Conservation (phyloP, 176 grass and related monocot genomes). For the Bonia amplexicaulis region DNA sequence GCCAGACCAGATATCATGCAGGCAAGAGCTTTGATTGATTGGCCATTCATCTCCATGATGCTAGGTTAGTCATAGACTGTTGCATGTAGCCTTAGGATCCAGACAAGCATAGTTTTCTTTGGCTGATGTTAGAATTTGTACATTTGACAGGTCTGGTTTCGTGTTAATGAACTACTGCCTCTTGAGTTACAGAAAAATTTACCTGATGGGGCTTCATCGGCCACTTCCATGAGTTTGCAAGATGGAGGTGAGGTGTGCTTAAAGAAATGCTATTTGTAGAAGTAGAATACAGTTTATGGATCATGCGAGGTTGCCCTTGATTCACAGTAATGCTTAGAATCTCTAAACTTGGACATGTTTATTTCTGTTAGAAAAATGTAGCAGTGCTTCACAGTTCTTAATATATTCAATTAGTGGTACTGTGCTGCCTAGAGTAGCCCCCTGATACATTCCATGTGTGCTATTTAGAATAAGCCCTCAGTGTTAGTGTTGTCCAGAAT, state of each 20-base stretch:
- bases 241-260: constrained; percentile 38
- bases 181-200: constrained; percentile 65
- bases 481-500: not conserved
- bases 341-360: not conserved
- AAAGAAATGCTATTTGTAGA: constrained; percentile 19
- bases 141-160: constrained; percentile 65
- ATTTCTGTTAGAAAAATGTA: constrained; percentile 2
- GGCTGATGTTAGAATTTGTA: constrained; percentile 26
- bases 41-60: constrained; percentile 52
- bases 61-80: constrained; percentile 62
- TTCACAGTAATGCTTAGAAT: not conserved
- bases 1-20: constrained; percentile 76
- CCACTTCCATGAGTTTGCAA: constrained; percentile 24
- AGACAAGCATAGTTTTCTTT: constrained; percentile 24
- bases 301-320: constrained; percentile 7
- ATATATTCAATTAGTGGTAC: not conserved
- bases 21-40: constrained; percentile 70
- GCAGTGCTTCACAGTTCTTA: not conserved
- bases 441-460: not conserved
- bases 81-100: constrained; percentile 44
- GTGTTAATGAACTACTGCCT: constrained; percentile 71
- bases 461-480: not conserved
- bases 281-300: not conserved
- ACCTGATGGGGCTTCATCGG: constrained; percentile 48
- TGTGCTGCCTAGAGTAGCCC: not conserved